A percentile compares a stretch with the other conserved stretches of the same genome.
Evolutionary conservation across 1,284 basidiomycete genomes (phyloP).

Genomic region (Puccinia triticina): DNA sequence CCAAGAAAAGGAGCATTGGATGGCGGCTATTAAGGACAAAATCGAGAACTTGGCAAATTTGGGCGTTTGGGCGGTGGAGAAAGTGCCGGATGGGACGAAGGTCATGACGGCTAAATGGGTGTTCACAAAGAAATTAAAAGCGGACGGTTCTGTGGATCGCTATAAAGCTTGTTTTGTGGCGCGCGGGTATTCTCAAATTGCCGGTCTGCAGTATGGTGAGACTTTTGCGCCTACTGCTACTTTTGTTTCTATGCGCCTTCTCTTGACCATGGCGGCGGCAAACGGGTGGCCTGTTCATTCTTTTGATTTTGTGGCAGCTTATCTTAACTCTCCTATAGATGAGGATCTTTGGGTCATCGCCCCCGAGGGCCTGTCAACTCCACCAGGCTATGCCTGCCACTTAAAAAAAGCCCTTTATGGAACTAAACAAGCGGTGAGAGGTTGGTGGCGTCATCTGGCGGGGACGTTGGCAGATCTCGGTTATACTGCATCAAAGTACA

Average conservation of each 20-base stretch:
- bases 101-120: slow-evolving; percentile 11
- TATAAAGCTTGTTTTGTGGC: slow-evolving; percentile 3
- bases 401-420: slow-evolving; percentile 10
- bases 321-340: slow-evolving; percentile 5
- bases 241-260: neutral
- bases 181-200: slow-evolving; percentile 11
- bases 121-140: neutral
- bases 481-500: neutral
- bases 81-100: neutral
- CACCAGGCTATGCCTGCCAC: neutral
- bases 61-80: no score
- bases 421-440: neutral
- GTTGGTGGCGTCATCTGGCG: slow-evolving; percentile 27
- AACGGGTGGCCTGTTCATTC: neutral
- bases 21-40: neutral
- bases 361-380: neutral
- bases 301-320: slow-evolving; percentile 19
- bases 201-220: no score
- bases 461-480: neutral
- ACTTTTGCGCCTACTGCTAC: no score
- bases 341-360: neutral
- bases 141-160: neutral
- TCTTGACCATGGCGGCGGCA: neutral
- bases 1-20: neutral
- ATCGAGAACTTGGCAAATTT: slow-evolving; percentile 10